Percentiles rank a stretch among this genome's conserved stretches.
Conservation (phyloP, 2,329 filamentous ascomycete genomes). For the Colletotrichum sp. region DNA sequence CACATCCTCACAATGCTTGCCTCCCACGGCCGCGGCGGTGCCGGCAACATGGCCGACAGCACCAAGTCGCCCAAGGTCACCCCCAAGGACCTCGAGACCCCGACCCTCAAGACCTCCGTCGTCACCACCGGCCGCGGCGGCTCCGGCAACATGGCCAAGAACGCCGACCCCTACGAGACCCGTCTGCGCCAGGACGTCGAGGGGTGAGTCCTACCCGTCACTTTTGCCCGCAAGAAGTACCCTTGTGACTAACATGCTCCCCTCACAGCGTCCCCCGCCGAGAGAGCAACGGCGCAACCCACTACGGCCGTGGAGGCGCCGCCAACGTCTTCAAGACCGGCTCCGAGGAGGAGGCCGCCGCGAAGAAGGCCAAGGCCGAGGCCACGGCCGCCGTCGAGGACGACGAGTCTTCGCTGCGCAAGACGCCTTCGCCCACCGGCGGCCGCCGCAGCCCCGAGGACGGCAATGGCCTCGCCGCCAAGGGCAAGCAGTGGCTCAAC, state of each 20-base stretch:
- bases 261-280: slow-evolving; percentile 57
- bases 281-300: slow-evolving; percentile 61
- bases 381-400: slow-evolving; percentile 38
- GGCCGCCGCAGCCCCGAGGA: slow-evolving; percentile 17
- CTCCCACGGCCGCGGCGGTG: slow-evolving; percentile 80
- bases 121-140: slow-evolving; percentile 92
- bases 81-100: slow-evolving; percentile 76
- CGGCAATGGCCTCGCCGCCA: slow-evolving; percentile 38
- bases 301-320: slow-evolving; percentile 77
- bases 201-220: slow-evolving; percentile 53
- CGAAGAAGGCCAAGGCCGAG: slow-evolving; percentile 28
- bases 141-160: slow-evolving; percentile 83
- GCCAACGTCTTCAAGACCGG: slow-evolving; percentile 69
- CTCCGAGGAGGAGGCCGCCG: slow-evolving; percentile 42
- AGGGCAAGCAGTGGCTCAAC: slow-evolving; percentile 55
- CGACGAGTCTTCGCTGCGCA: slow-evolving; percentile 23
- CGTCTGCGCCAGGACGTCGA: slow-evolving; percentile 85
- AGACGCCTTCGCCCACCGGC: slow-evolving; percentile 15
- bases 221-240: background rate
- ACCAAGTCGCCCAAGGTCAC: slow-evolving; percentile 51
- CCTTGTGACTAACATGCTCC: slow-evolving; percentile 14
- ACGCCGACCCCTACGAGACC: slow-evolving; percentile 75
- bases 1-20: slow-evolving; percentile 45
- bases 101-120: slow-evolving; percentile 80
- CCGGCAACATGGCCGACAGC: slow-evolving; percentile 72